Evolutionary conservation across 2,329 filamentous ascomycete species (phyloP).

Genomic region (Ascochyta clinopodiicola): DNA sequence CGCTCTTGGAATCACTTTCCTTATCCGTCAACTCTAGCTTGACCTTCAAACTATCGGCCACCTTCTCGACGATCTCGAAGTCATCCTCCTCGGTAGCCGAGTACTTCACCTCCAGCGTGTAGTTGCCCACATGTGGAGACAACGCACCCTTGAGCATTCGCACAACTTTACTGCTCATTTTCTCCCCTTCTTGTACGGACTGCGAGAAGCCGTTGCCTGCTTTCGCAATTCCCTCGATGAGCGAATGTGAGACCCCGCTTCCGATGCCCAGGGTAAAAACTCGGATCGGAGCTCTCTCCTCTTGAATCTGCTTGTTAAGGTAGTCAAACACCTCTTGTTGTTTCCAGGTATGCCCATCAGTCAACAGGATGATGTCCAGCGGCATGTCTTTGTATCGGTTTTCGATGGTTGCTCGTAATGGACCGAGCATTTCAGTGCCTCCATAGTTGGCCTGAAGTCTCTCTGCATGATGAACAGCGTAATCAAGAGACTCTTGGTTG

Average conservation of each 20-base stretch:
- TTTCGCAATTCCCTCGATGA: conserved; percentile 66
- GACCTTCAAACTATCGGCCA: conserved; percentile 58
- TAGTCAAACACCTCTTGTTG: conserved; percentile 57
- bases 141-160: conserved; percentile 77
- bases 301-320: conserved; percentile 53
- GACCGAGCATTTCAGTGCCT: conserved; percentile 60
- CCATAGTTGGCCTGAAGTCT: conserved; percentile 57
- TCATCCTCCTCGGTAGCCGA: conserved; percentile 53
- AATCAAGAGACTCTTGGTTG: conserved; percentile 52
- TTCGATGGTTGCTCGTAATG: conserved; percentile 56
- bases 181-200: conserved; percentile 66
- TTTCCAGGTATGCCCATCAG: conserved; percentile 62
- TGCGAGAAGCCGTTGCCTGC: conserved; percentile 67
- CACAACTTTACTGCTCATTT: conserved; percentile 72
- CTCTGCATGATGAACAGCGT: conserved; percentile 53
- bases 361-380: conserved; percentile 63
- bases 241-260: conserved; percentile 59
- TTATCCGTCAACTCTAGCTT: conserved; percentile 33
- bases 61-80: conserved; percentile 68
- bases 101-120: conserved; percentile 69
- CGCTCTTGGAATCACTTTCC: conserved; percentile 16
- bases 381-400: conserved; percentile 55
- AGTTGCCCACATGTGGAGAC: conserved; percentile 70
- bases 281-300: conserved; percentile 55
- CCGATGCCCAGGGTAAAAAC: conserved; percentile 67